A percentile compares a stretch with the other conserved stretches of the same genome.
phyloP scores from a whole-genome alignment of 305 asterid genomes.

The Solanum aculeatissimum region DNA sequence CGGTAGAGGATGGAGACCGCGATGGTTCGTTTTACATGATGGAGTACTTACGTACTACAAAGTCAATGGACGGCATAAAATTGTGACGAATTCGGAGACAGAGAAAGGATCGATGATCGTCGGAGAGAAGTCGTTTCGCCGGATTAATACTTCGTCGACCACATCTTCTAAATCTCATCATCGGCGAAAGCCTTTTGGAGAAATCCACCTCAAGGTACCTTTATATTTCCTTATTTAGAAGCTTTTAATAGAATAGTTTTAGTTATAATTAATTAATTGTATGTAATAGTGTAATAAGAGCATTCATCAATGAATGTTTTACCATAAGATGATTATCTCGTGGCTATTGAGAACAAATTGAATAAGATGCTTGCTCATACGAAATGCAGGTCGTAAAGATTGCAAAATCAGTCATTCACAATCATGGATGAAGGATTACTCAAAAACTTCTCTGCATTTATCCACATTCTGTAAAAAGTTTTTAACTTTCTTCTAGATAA shows the following conservation, averaged over 20 bases:
- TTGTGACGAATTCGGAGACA: constrained; percentile 8
- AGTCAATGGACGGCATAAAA: constrained; percentile 14
- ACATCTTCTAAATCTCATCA: neutral
- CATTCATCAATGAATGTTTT: neutral
- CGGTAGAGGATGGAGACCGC: constrained; percentile 16
- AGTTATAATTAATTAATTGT: neutral
- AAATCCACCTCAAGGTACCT: constrained; percentile 13
- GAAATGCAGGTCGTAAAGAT: no score
- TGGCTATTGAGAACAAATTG: neutral
- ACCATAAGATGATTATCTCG: neutral
- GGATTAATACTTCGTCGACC: neutral
- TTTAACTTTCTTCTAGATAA: neutral
- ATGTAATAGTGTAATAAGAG: neutral
- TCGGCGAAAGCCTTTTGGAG: constrained; percentile 9
- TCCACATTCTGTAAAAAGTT: neutral
- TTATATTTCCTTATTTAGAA: neutral
- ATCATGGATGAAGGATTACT: no score
- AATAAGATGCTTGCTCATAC: neutral
- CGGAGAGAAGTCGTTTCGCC: constrained; percentile 6
- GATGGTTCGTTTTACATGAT: constrained; percentile 11
- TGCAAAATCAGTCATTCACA: no score
- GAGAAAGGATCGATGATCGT: constrained; percentile 6
- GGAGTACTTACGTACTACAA: constrained; percentile 17
- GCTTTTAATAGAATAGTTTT: neutral
- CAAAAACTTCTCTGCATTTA: neutral